Base-by-base conservation (phyloP, 2,329 filamentous ascomycete genomes). In the Domatiomyces globalis region DNA sequence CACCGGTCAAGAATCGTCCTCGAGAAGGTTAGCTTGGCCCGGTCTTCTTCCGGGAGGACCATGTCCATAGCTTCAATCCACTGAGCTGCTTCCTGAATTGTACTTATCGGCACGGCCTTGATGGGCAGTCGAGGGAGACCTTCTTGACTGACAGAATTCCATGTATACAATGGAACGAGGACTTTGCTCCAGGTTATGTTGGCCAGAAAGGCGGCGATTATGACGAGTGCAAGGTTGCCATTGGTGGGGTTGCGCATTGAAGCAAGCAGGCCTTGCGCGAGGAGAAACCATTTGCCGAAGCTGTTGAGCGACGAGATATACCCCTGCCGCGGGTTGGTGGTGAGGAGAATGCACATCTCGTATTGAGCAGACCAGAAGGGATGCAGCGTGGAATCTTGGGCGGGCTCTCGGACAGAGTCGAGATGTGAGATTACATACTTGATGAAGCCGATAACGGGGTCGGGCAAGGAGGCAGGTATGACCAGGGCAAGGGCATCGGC, bases 191-290 rank as follows among this genome's bases (percentile, higher is more conserved):
- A 33, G 20, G 48, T 43, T 4, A 47, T 25, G 17, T 53, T 33
- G 7, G 36, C 48, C 12, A 53, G 44, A 25, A 72, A 66, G 0
- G 69, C 67, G 4, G 62, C 62, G 46, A 74, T 61, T 1, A 73
- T 60, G 0, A 69, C 60, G 44, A 73, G 68, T 0, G 58, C 39
- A 8, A 33, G 39, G 22, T 6, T 25, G 22, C 22, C 22, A 48
- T 59, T 50, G 56, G 58, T 54, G 1, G 15, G 20, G 4, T 46
- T 25, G 39, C 61, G 55, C 1, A 48, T 69, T 0, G 67, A 68
- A 19, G 64, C 65, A n/a, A 43, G 39, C 39, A 43, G 18, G 15
- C 39, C 39, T 5, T n/a, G 18, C 39, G 39, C 15, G 3, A 43
- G 39, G 18, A n/a, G 15, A 7, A n/a, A 43, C 39, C 39, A 43